These are phyloP conservation scores for Exophiala viscosa DNA, from an alignment of 2,329 filamentous ascomycete species.

Conservation along the genomic window DNA sequence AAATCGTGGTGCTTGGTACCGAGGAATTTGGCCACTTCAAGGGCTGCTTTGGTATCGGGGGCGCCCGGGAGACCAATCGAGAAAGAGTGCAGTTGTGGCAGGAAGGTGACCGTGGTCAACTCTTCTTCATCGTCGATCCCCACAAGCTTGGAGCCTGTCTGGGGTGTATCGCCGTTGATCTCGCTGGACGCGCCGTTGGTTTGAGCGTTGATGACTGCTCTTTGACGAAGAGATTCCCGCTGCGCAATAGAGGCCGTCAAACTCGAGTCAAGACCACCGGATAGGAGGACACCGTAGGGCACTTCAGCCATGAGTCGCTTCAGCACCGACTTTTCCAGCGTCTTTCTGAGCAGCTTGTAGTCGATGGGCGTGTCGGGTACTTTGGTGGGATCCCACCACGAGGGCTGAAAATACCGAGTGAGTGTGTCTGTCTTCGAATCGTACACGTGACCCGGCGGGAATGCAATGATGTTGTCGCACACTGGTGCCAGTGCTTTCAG, in stretches of 20 bases:
- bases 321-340: slow-evolving; percentile 84
- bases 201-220: slow-evolving; percentile 42
- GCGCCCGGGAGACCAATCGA: slow-evolving; percentile 93
- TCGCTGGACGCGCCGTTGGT: slow-evolving; percentile 37
- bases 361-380: slow-evolving; percentile 78
- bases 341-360: slow-evolving; percentile 73
- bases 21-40: slow-evolving; percentile 92
- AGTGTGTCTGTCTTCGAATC: slow-evolving; percentile 86
- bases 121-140: slow-evolving; percentile 93
- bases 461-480: slow-evolving; percentile 90
- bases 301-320: slow-evolving; percentile 99
- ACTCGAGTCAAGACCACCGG: slow-evolving; percentile 92
- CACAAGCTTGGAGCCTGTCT: slow-evolving; percentile 67
- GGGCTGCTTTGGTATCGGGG: slow-evolving; percentile 85
- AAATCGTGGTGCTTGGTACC: slow-evolving; percentile 98
- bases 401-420: slow-evolving; percentile 84
- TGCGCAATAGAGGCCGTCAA: slow-evolving; percentile 93
- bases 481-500: slow-evolving; percentile 89
- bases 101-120: slow-evolving; percentile 81
- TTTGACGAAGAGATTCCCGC: slow-evolving; percentile 78
- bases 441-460: slow-evolving; percentile 93
- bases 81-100: slow-evolving; percentile 96
- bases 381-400: slow-evolving; percentile 81
- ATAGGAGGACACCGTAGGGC: slow-evolving; percentile 91
- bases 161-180: slow-evolving; percentile 44